Base-by-base conservation (phyloP, 495 filamentous ascomycete genomes). In the Aspergillus cavernicola region DNA sequence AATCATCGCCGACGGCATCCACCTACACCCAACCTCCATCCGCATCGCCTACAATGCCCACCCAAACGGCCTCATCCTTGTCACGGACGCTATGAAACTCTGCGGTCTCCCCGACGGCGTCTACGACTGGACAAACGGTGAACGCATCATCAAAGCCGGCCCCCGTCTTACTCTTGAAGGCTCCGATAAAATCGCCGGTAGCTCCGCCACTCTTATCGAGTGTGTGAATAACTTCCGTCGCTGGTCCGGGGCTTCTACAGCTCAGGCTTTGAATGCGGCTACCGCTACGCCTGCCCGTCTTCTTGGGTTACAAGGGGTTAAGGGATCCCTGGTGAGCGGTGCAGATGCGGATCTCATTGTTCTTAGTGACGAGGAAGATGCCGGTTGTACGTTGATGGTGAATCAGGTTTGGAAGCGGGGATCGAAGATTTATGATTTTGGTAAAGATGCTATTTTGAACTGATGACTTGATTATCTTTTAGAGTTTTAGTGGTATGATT, bases 321-420 rank as follows among this genome's bases (percentile, higher is more conserved):
- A 92, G 73, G 89, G 89, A 0, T 74, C 66, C 1, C 65, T 95
- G 48, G 76, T 80, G 2, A 73, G 77, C 28, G 87, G 83, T 16
- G 86, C 86, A 3, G 89, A 95, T 76, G 89, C 89, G 1, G 89
- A 95, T 69, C 62, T 95, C 50, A 80, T 92, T 20, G 77, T 92
- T 1, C 64, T 92, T 48, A 80, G 78, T 9, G 82, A 87, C 60
- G 69, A 63, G 28, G 62, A 65, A 7, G 75, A 78, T 56, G 56
- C 71, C 47, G 66, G 74, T n/a, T 56, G 60, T 3, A 69, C 60
- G 23, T 67, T 91, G 62, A 75, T 68, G 33, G 76, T 91, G 7
- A 84, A 87, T 54, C 79, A 89, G 64, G 86, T 89, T 23, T 91
- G 85, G 85, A 91, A 91, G 68, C 84, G 86, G 62, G 87, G 87